Conservation (phyloP, 345 rosid genomes). For the Punica granatum region DNA sequence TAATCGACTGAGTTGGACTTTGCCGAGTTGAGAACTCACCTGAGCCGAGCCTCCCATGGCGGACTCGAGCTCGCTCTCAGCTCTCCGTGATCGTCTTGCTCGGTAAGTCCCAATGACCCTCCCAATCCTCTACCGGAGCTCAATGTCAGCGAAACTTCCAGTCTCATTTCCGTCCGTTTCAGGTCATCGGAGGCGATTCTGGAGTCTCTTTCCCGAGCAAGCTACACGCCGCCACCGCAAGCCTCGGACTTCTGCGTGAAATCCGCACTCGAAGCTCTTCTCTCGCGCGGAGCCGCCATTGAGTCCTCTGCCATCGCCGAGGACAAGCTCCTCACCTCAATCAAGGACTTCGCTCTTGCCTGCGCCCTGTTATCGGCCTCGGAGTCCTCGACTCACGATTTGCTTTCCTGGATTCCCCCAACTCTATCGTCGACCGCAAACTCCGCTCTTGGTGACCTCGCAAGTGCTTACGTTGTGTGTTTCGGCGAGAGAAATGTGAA, state of each 20-base stretch:
- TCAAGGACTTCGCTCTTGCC: slow-evolving; percentile 52
- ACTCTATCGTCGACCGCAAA: slow-evolving; percentile 23
- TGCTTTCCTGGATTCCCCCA: slow-evolving; percentile 65
- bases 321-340: slow-evolving; percentile 14
- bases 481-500: slow-evolving; percentile 19
- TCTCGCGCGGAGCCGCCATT: slow-evolving; percentile 20
- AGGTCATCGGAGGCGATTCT: slow-evolving; percentile 41
- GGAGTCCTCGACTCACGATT: slow-evolving; percentile 40
- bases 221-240: slow-evolving; percentile 43
- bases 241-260: slow-evolving; percentile 34
- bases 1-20: too few species aligned
- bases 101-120: slow-evolving; percentile 28
- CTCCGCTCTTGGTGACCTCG: slow-evolving; percentile 32
- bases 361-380: slow-evolving; percentile 61
- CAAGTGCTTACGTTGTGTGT: slow-evolving; percentile 23
- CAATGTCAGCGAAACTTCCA: not conserved
- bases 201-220: slow-evolving; percentile 31
- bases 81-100: slow-evolving; percentile 36
- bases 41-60: not conserved
- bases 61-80: slow-evolving; percentile 14
- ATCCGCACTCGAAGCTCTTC: slow-evolving; percentile 44
- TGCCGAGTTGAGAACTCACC: not conserved
- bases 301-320: slow-evolving; percentile 12
- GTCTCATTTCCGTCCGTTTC: slow-evolving; percentile 6
- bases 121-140: not conserved